Conservation (phyloP, 2,329 filamentous ascomycete genomes). For the Basipetospora sp. region DNA sequence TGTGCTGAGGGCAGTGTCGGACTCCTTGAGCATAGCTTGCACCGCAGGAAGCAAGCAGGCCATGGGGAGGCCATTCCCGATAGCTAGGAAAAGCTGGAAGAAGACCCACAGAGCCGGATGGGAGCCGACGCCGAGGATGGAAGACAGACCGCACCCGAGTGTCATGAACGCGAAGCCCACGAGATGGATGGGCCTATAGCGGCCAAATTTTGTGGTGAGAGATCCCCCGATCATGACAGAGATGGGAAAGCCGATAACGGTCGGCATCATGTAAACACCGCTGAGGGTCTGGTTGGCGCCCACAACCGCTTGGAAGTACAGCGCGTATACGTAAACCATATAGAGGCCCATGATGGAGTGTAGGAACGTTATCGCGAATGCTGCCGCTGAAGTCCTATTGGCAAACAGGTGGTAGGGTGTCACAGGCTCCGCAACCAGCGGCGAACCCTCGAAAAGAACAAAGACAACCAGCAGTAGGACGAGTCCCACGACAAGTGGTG, state of each 20-base stretch:
- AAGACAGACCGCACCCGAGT: slow-evolving; percentile 49
- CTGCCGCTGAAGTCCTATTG: slow-evolving; percentile 48
- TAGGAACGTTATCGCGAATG: slow-evolving; percentile 51
- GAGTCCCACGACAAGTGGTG: slow-evolving; percentile 50
- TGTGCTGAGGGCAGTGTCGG: slow-evolving; percentile 54
- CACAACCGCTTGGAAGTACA: slow-evolving; percentile 71
- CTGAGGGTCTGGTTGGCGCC: slow-evolving; percentile 53
- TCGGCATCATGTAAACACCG: slow-evolving; percentile 57
- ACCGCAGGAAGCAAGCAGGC: slow-evolving; percentile 54
- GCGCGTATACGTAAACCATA: slow-evolving; percentile 63
- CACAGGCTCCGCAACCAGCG: too few species aligned
- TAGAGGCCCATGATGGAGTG: slow-evolving; percentile 69
- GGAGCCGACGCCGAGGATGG: slow-evolving; percentile 42
- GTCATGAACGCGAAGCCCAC: slow-evolving; percentile 43
- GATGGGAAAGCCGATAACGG: slow-evolving; percentile 39
- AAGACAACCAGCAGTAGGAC: slow-evolving; percentile 47
- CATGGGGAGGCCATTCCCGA: slow-evolving; percentile 55
- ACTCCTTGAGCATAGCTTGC: slow-evolving; percentile 45
- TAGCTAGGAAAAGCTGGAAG: slow-evolving; percentile 48
- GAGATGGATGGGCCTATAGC: too few species aligned
- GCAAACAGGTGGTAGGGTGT: slow-evolving; percentile 56
- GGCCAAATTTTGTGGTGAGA: slow-evolving; percentile 46
- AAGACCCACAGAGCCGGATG: slow-evolving; percentile 43
- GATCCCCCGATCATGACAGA: slow-evolving; percentile 52
- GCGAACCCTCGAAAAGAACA: slow-evolving; percentile 56